Percentiles rank a stretch among this genome's conserved stretches.
phyloP scores from a whole-genome alignment of 352 stramenopile species.

The Globisporangium nodosum region DNA sequence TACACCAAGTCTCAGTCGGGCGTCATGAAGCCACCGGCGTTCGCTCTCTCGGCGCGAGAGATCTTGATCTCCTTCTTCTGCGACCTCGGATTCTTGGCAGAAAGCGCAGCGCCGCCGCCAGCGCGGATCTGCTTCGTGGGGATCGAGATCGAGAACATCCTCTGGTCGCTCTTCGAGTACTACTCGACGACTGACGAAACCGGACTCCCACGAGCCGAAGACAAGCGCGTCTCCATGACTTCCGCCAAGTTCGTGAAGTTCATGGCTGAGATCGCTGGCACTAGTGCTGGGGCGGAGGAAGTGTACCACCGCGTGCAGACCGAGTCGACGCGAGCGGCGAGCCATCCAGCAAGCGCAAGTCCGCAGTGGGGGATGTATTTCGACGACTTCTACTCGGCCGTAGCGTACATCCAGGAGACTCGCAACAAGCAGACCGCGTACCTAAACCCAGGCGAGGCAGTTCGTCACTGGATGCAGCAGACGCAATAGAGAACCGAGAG shows the following conservation, averaged over 20 bases:
- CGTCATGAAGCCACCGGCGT: constrained; percentile 6
- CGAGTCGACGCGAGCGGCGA: constrained; percentile 17
- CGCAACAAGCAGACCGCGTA: constrained; percentile 25
- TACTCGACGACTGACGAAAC: constrained; percentile 29
- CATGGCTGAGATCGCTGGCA: constrained; percentile 59
- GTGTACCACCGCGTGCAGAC: constrained; percentile 46
- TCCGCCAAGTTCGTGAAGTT: constrained; percentile 46
- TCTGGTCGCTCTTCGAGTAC: constrained; percentile 83
- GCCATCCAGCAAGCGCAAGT: neutral
- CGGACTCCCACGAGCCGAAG: constrained; percentile 10
- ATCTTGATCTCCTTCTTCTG: constrained; percentile 64
- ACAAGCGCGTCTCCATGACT: constrained; percentile 44
- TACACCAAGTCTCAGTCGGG: constrained; percentile 26
- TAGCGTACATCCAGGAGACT: constrained; percentile 51
- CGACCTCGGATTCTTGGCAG: constrained; percentile 43
- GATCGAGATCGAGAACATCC: constrained; percentile 55
- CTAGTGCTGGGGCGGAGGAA: constrained; percentile 16
- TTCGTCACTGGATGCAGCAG: constrained; percentile 72
- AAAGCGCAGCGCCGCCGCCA: constrained; percentile 34
- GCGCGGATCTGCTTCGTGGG: constrained; percentile 56
- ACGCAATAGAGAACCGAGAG: constrained; percentile 28
- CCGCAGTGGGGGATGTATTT: constrained; percentile 33
- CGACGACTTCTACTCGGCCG: constrained; percentile 69
- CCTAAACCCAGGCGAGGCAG: constrained; percentile 44
- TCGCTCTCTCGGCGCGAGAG: constrained; percentile 53